phyloP scores from a whole-genome alignment of 805 yeast species.

The Metschnikowia gelsemii region DNA sequence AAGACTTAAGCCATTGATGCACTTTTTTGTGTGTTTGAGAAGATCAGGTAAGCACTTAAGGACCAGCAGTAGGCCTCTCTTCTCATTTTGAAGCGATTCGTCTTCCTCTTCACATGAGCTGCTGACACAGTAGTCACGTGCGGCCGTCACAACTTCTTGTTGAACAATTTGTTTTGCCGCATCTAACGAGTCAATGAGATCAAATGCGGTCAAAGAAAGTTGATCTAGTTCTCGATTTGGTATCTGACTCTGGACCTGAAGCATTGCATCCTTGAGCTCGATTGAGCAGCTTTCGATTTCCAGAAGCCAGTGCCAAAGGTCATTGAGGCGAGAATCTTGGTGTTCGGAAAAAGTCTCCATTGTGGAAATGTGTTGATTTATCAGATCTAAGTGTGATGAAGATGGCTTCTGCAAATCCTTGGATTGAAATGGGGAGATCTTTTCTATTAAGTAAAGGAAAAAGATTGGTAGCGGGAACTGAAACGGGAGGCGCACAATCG shows the following conservation, averaged over 20 bases:
- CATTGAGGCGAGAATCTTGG: slow-evolving; percentile 1
- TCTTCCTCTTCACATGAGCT: no score
- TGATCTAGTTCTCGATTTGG: not conserved
- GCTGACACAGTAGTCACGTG: not conserved
- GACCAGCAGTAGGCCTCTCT: no score
- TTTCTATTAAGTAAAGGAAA: no score
- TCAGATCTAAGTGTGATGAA: no score
- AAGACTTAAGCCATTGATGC: slow-evolving; percentile 1
- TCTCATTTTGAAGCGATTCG: no score
- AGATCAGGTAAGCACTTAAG: not conserved
- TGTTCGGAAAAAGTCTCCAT: not conserved
- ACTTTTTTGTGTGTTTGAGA: slow-evolving; percentile 1
- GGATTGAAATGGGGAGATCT: no score
- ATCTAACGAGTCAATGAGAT: slow-evolving; percentile 1
- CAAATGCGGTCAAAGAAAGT: not conserved
- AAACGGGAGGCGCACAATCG: no score
- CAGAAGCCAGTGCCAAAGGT: slow-evolving; percentile 12
- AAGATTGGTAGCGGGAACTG: no score
- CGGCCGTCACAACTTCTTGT: not conserved
- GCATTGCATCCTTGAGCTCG: slow-evolving; percentile 3
- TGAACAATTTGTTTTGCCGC: not conserved
- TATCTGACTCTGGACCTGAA: no score
- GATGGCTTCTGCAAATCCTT: no score
- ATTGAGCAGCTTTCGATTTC: slow-evolving; percentile 2
- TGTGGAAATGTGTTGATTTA: not conserved